Conservation (phyloP, 2,329 filamentous ascomycete species). For the Phialophora chinensis region DNA sequence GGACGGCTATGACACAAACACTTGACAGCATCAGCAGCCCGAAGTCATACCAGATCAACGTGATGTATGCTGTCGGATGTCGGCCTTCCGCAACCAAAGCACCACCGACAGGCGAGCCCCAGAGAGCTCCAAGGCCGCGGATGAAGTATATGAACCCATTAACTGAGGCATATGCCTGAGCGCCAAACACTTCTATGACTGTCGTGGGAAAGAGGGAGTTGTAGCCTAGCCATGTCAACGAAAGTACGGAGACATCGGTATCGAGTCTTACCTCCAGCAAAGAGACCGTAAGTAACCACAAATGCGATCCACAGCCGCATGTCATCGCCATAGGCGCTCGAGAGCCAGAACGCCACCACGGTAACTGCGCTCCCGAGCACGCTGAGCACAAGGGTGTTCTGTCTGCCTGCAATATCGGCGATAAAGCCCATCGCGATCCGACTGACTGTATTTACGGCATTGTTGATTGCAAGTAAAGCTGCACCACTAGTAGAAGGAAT, state of each 20-base stretch:
- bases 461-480: constrained; percentile 50
- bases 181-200: constrained; percentile 49
- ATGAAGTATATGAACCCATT: constrained; percentile 50
- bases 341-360: constrained; percentile 43
- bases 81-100: constrained; percentile 38
- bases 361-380: constrained; percentile 42
- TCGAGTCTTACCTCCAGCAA: constrained; percentile 41
- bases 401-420: constrained; percentile 48
- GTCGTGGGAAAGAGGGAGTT: constrained; percentile 50
- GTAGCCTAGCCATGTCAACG: constrained; percentile 42
- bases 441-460: constrained; percentile 49
- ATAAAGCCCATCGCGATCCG: constrained; percentile 48
- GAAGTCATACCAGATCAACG: constrained; percentile 41
- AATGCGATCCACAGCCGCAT: constrained; percentile 41
- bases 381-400: constrained; percentile 48
- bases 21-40: constrained; percentile 38
- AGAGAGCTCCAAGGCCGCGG: constrained; percentile 46
- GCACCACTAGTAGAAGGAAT: constrained; percentile 41
- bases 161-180: constrained; percentile 47
- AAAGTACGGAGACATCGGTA: neutral
- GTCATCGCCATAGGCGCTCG: constrained; percentile 38
- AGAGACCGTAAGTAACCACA: constrained; percentile 46
- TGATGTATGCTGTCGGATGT: constrained; percentile 37
- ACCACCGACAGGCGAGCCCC: constrained; percentile 48
- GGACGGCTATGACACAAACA: constrained; percentile 38